Base-by-base conservation (phyloP, 495 filamentous ascomycete species). In the Parathielavia hyrcaniae region DNA sequence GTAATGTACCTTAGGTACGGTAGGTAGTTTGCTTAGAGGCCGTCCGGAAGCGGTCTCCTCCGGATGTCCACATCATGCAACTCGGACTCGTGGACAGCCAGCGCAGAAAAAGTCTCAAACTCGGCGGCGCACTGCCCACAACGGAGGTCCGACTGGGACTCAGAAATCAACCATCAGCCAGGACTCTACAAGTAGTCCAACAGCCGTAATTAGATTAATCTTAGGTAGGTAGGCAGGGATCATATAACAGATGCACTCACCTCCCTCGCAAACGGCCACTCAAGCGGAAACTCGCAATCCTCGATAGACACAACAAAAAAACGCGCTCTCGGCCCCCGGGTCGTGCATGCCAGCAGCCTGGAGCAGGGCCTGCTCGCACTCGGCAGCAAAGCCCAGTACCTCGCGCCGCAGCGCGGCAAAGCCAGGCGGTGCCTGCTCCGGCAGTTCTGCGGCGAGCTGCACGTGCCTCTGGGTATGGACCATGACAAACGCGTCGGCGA, bases 401-500 rank as follows among this genome's bases (percentile, higher is more conserved):
- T 52, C 50, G 35, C 50, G 50, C 30, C 50, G 50, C 50, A 52
- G 50, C 30, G 8, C 50, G 2, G 50, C 50, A 19, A 52, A 52
- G 35, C 50, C 50, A 2, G 35, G 35, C 19, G 50, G 50, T 11
- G 50, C 50, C 16, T 35, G 50, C 50, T 52, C 50, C 11, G 50
- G 50, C 35, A 52, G 50, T 7, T 52, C 50, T 2, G 19, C 35
- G 19, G 35, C 50, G 19, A 52, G 35, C 4, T 52, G 35, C 11
- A 52, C 50, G 36, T 52, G 50, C 9, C 50, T 35, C 50, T 52
- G 50, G 10, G 1, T 19, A 36, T 19, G 30, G 35, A 52, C 50
- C 50, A 52, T 52, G 35, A 52, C 35, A 13, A 52, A 52, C 4
- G 50, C 35, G 50, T 52, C 19, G n/a, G 50, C n/a, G 8, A 52